Evolutionary conservation across 495 filamentous ascomycete species (phyloP).

Genomic region (Jackrogersella minutella): DNA sequence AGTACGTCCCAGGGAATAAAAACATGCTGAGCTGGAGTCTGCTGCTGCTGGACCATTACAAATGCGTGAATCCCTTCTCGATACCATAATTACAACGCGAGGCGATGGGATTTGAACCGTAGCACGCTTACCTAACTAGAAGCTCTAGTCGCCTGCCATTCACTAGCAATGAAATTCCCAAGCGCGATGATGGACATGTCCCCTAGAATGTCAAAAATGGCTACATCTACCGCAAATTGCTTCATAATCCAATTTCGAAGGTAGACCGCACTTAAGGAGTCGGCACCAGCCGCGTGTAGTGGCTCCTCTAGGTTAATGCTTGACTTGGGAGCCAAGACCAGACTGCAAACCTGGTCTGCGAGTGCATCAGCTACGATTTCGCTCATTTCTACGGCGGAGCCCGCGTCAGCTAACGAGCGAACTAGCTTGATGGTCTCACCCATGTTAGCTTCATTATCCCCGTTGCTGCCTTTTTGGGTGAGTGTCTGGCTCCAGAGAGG

Average conservation of each 20-base stretch:
- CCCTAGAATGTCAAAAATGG: slow-evolving; percentile 46
- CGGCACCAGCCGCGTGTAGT: slow-evolving; percentile 45
- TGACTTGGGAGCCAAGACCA: slow-evolving; percentile 11
- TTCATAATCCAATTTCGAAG: slow-evolving; percentile 52
- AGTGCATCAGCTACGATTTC: slow-evolving; percentile 13
- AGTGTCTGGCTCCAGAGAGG: not conserved
- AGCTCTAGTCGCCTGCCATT: no score
- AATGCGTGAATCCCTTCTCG: no score
- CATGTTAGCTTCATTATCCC: not conserved
- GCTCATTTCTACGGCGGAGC: not conserved
- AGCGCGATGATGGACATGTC: no score
- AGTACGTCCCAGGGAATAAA: no score
- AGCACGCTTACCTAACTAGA: no score
- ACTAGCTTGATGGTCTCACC: not conserved
- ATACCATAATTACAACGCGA: no score
- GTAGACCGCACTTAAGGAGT: slow-evolving; percentile 51
- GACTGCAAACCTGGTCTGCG: not conserved
- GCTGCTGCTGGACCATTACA: no score
- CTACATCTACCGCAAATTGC: slow-evolving; percentile 40
- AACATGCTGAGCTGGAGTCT: no score
- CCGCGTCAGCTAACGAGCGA: not conserved
- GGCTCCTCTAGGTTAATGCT: slow-evolving; percentile 38
- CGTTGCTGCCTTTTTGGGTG: not conserved
- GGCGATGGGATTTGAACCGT: no score
- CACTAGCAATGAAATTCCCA: no score